Base-by-base conservation (phyloP, 2,329 filamentous ascomycete species). In the Thielaviopsis populi region DNA sequence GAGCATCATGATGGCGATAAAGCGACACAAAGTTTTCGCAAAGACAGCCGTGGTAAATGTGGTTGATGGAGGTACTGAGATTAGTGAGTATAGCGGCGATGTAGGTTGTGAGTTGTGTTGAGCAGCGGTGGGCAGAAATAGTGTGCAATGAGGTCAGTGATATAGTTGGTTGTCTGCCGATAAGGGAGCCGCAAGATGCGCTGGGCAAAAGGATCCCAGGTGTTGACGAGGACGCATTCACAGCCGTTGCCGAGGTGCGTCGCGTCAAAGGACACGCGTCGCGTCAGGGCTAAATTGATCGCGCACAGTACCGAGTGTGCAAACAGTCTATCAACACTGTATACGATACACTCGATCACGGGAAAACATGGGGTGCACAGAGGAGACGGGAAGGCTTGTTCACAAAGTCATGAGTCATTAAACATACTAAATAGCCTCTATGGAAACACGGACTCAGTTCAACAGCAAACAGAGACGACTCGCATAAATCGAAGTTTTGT, bases 1-100 rank as follows among this genome's bases (percentile, higher is more conserved):
- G 70, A 83, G 74, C 30, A 78, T 71, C 80, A 82, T 83, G 15
- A 11, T 50, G 50, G 10, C 33, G n/a, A 42, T 50, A 24, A 19
- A 46, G 27, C n/a, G 30, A 42, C 10, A 22, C 2, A 3, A 24
- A 13, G 2, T 15, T 15, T 8, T 19, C 10, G 22, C 1, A 7
- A 54, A 6, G 50, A 54, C 15, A 11, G 11, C n/a, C 5, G n/a
- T 46, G 42, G 4, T n/a, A 3, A 46, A 19, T 19, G 15, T 46
- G 42, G 8, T 46, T 3, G 42, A 4, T 46, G 42, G n/a, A 42
- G 17, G 42, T 46, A 3, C 7, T 8, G 7, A 37, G 33, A n/a
- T n/a, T 8, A 37, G 10, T n/a, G 33, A 37, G 33, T 37, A 10
- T 37, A 37, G 33, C 10, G 4, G 3, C 8, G 33, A 37, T 37